Percentiles rank a stretch among this genome's conserved stretches.
These are phyloP conservation scores for Tetragonia tetragonoides DNA, from an alignment of 148 eudicot genomes.

Conservation along the genomic window DNA sequence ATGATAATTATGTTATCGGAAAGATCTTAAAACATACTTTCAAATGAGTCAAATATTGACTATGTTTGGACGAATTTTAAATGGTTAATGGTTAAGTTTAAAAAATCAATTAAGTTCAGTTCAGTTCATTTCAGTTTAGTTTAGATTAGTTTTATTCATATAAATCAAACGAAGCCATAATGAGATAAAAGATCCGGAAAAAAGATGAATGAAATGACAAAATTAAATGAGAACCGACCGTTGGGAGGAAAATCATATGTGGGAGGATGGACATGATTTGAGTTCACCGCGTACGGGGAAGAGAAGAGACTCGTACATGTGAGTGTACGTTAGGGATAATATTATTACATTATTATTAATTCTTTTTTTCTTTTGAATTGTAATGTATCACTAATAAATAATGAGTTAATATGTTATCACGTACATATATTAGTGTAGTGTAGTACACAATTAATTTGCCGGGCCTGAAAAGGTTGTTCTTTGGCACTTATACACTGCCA, in stretches of 20 bases:
- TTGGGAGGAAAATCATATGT: constrained; percentile 11
- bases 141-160: no score
- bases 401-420: no score
- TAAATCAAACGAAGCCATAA: no score
- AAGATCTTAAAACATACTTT: no score
- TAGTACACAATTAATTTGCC: neutral
- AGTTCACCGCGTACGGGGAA: constrained; percentile 26
- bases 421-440: no score
- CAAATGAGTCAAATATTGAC: no score
- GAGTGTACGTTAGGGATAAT: constrained; percentile 22
- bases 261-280: neutral
- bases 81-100: no score
- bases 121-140: no score
- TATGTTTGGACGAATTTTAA: no score
- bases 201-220: neutral
- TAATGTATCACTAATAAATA: no score
- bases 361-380: neutral
- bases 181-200: neutral
- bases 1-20: no score
- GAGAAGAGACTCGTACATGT: constrained; percentile 25
- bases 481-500: constrained; percentile 9
- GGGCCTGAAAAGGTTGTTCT: constrained; percentile 14
- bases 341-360: neutral
- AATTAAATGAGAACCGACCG: constrained; percentile 11
- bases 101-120: no score